A percentile compares a stretch with the other conserved stretches of the same genome.
These are phyloP conservation scores for Vicia sativa DNA, from an alignment of 306 rosid species.

Conservation along the genomic window DNA sequence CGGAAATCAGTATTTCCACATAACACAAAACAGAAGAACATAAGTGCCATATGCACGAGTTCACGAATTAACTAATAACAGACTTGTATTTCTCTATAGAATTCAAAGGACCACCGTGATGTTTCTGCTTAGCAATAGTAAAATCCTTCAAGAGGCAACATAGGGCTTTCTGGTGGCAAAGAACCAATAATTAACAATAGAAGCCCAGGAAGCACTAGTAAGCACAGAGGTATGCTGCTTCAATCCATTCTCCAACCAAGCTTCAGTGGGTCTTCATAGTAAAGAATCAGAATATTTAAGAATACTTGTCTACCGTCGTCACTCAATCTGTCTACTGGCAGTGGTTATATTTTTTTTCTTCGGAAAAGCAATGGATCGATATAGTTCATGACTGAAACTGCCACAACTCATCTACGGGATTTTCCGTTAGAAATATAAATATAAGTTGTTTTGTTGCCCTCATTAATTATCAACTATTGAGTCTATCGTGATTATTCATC, in stretches of 20 bases:
- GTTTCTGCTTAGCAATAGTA: neutral
- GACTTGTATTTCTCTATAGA: neutral
- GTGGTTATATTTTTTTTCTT: neutral
- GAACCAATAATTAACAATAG: constrained; percentile 8
- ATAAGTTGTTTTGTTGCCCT: neutral
- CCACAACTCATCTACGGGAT: constrained; percentile 6
- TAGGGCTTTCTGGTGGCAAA: neutral
- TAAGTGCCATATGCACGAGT: no score
- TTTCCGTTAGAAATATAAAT: neutral
- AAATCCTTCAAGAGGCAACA: constrained; percentile 19
- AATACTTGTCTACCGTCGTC: neutral
- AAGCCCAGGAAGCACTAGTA: no score
- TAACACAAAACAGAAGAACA: constrained; percentile 16
- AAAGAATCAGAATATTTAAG: constrained; percentile 5
- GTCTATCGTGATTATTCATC: neutral
- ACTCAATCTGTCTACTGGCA: neutral
- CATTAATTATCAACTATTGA: neutral
- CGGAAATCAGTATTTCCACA: constrained; percentile 17
- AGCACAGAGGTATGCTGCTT: no score
- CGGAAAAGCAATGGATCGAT: no score
- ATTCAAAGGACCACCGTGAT: constrained; percentile 12
- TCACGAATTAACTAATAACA: constrained; percentile 24
- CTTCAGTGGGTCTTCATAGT: constrained; percentile 16
- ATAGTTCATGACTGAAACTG: neutral
- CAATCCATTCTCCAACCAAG: neutral